These are phyloP conservation scores for Zelonia costaricensis DNA, from an alignment of 208 protist genomes.

Conservation along the genomic window DNA sequence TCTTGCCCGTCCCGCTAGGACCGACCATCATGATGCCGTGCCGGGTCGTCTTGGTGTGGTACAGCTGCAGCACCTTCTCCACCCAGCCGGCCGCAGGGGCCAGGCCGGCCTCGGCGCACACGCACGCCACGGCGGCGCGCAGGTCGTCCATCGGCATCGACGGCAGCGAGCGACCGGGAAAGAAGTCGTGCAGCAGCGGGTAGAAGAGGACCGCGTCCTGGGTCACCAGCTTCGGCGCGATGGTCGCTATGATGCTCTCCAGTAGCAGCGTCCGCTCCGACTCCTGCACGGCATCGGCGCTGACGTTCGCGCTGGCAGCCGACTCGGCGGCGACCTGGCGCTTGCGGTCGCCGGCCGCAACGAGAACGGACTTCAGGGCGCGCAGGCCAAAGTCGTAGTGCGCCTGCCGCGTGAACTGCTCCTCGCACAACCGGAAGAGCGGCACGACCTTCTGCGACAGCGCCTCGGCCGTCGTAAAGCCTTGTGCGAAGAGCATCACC, in stretches of 20 bases:
- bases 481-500: constrained; percentile 99
- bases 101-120: constrained; percentile 79
- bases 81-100: constrained; percentile 88
- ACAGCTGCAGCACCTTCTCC: constrained; percentile 98
- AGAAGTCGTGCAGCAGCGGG: constrained; percentile 96
- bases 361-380: constrained; percentile 99
- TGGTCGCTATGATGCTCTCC: constrained; percentile 93
- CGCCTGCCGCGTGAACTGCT: constrained; percentile 97
- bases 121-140: constrained; percentile 65
- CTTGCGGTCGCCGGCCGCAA: constrained; percentile 97
- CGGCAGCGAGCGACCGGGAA: constrained; percentile 85
- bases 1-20: constrained; percentile 98
- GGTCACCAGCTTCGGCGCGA: constrained; percentile 98
- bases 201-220: constrained; percentile 96
- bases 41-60: constrained; percentile 96
- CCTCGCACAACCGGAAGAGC: constrained; percentile 98
- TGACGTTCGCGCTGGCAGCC: neutral
- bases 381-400: constrained; percentile 99
- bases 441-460: constrained; percentile 98
- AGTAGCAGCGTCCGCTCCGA: constrained; percentile 92
- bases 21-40: constrained; percentile 99
- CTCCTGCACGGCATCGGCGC: constrained; percentile 30
- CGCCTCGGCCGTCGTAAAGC: constrained; percentile 96
- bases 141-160: constrained; percentile 57
- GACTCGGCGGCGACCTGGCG: constrained; percentile 37